A percentile compares a stretch with the other conserved stretches of the same genome.
phyloP scores from a whole-genome alignment of 768 basidiomycete genomes.

The Lanmaoa rubissima region DNA sequence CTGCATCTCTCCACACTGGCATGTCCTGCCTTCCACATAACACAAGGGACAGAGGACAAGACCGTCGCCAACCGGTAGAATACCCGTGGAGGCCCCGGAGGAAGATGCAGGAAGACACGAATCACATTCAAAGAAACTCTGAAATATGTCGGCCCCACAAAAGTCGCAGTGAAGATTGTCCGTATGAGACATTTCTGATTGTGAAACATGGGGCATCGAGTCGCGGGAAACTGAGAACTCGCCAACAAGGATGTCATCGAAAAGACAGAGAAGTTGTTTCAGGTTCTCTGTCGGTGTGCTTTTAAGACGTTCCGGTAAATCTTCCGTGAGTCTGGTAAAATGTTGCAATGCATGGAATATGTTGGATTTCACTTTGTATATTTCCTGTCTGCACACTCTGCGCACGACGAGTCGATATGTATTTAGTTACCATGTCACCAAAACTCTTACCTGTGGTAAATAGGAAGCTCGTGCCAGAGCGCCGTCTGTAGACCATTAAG shows the following conservation, averaged over 20 bases:
- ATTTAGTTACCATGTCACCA: background rate
- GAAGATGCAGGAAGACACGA: constrained; percentile 38
- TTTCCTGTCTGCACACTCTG: constrained; percentile 81
- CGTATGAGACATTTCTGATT: constrained; percentile 13
- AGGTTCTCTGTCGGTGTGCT: constrained; percentile 23
- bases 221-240: constrained; percentile 41
- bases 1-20: constrained; percentile 58
- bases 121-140: constrained; percentile 74
- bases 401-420: background rate
- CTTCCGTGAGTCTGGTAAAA: constrained; percentile 24
- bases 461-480: constrained; percentile 69
- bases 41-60: constrained; percentile 66
- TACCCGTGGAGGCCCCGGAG: constrained; percentile 7
- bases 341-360: constrained; percentile 53
- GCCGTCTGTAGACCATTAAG: constrained; percentile 56
- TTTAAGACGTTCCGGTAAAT: background rate
- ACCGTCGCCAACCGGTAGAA: constrained; percentile 38
- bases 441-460: constrained; percentile 66
- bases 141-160: constrained; percentile 79
- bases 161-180: constrained; percentile 64
- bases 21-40: constrained; percentile 77
- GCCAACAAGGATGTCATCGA: constrained; percentile 47
- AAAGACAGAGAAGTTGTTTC: constrained; percentile 41
- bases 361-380: constrained; percentile 69
- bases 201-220: constrained; percentile 31